Base-by-base conservation (phyloP, 495 filamentous ascomycete genomes). In the Glarea lozoyensis region DNA sequence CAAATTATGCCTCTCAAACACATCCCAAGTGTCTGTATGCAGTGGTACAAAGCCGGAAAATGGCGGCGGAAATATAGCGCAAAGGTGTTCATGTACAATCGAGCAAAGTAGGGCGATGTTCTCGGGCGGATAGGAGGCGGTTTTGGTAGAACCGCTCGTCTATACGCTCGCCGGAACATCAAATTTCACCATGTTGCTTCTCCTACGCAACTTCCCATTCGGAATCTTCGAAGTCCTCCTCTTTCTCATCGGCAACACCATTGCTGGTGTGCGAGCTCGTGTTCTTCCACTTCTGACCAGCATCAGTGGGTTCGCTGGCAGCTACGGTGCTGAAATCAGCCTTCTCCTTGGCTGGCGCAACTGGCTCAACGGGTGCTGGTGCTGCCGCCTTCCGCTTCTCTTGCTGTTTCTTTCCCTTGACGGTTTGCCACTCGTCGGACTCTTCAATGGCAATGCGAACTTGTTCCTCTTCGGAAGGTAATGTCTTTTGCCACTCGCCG, bases 381-480 rank as follows among this genome's bases (percentile, higher is more conserved):
- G n/a, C n/a, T n/a, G n/a, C n/a, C n/a, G 18, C 37, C 10, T 20
- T 32, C 17, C 40, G 45, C 22, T 37, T 43, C 22, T 53, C 42
- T n/a, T n/a, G n/a, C n/a, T n/a, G n/a, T n/a, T n/a, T n/a, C 50
- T 65, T 53, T 37, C 50, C 40, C 62, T 90, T 89, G 48, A 76
- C 84, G 37, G 73, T 69, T 37, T 90, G 84, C 16, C 83, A 87
- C 45, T 68, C 86, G 84, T 85, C 88, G 23, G 75, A 76, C 42
- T 81, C 76, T 10, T 77, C 71, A 16, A 65, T 65, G 17, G 63
- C 63, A 49, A 82, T 65, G 59, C 81, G 73, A 63, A 92, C 64
- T 65, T 93, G 87, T 61, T 92, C 86, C 56, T 94, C 87, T 62
- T 93, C 87, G 0, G 85, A 85, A 4, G 81, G 84, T 31, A 84